Evolutionary conservation across 768 basidiomycete genomes (phyloP), one percentile per base, ranked within the genome.

Genomic region (Neoboletus brunneissimus): DNA sequence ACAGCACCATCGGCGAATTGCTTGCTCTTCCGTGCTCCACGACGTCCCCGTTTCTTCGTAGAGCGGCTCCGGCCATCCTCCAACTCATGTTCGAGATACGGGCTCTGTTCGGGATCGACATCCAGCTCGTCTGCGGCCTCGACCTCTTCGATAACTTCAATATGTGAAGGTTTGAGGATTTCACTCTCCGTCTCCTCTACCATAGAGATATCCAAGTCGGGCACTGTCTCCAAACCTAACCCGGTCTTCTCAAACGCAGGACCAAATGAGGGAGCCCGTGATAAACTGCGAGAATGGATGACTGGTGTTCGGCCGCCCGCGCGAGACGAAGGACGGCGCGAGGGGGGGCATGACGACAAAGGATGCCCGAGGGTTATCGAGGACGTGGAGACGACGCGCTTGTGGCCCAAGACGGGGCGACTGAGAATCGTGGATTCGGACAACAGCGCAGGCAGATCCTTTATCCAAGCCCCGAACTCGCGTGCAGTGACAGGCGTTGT

Each of bases 391-490:
- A 82, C 67, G 43, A 77, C 83, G 48, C 87, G 85, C 46, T 73
- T 69, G 63, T 89, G 88, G 12, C 76, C 64, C 15, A 54, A 59
- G 45, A 61, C 49, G 25, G 75, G 76, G 57, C 77, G 68, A 51
- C 50, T 48, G 44, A 48, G 56, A 1, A 57, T 67, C 16, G 43
- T 60, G 25, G 68, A 76, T 45, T 75, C 76, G 48, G 81, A 82
- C 48, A 96, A 78, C 51, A 91, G 78, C 27, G 80, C 74, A 25
- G 91, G 90, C n/a, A 99, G 77, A 62, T 86, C 85, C 71, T 83
- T 86, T 54, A 87, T 79, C 96, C 96, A 99, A 40, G 72, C 67
- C 12, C 94, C 94, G 66, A 99, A 91, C 55, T 91, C 92, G 40
- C 78, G 79, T 18, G 96, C 96, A 25, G 83, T 81, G 53, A 89